A percentile compares a stretch with the other conserved stretches of the same genome.
phyloP scores from a whole-genome alignment of 306 rosid species.

The Glycyrrhiza uralensis region DNA sequence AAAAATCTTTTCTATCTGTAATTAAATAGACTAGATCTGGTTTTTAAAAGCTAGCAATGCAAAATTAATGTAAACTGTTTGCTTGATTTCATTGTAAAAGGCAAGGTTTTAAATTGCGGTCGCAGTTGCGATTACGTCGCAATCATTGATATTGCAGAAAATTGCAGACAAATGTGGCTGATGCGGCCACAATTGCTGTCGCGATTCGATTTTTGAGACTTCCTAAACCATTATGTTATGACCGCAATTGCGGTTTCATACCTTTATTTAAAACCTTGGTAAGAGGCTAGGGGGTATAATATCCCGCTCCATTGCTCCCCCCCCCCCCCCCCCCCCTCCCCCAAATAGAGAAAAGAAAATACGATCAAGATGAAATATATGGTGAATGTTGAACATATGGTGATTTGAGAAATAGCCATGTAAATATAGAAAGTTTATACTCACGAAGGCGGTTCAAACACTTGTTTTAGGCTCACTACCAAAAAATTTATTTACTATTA shows the following conservation, averaged over 20 bases:
- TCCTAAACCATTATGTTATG: too few species aligned
- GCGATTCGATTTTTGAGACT: too few species aligned
- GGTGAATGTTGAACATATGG: neutral
- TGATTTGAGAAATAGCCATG: neutral
- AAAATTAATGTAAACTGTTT: neutral
- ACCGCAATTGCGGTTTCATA: too few species aligned
- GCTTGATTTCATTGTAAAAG: neutral
- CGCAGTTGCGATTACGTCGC: too few species aligned
- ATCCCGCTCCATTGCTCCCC: neutral
- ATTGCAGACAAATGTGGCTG: too few species aligned
- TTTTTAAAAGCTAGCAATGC: neutral
- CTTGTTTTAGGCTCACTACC: too few species aligned
- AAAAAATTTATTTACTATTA: too few species aligned
- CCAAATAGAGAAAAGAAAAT: neutral
- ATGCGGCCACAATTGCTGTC: too few species aligned
- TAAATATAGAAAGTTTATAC: neutral
- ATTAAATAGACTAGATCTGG: constrained; percentile 9
- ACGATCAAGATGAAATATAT: neutral
- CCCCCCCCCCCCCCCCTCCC: neutral
- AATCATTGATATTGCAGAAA: too few species aligned
- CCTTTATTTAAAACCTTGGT: too few species aligned
- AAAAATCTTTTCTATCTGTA: neutral
- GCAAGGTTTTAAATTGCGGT: too few species aligned
- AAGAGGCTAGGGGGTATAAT: neutral
- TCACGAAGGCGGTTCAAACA: too few species aligned